A percentile compares a stretch with the other conserved stretches of the same genome.
phyloP scores from a whole-genome alignment of 1,284 basidiomycete genomes.

The Trichosporon ovoides region DNA sequence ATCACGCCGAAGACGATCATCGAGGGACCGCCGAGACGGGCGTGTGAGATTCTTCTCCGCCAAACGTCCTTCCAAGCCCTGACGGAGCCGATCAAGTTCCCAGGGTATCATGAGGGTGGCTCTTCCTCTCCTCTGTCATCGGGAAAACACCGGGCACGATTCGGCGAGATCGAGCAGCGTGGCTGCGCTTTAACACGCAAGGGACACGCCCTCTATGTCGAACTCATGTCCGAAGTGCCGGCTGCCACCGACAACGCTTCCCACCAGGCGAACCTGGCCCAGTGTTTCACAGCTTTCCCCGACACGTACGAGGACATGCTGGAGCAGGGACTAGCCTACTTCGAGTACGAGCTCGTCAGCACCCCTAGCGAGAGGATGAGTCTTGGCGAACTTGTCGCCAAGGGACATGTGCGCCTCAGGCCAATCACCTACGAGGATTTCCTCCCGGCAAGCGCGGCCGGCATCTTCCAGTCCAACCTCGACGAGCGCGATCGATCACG shows the following conservation, averaged over 20 bases:
- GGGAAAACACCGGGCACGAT: conserved; percentile 48
- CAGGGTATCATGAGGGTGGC: conserved; percentile 12
- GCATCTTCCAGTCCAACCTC: conserved; percentile 50
- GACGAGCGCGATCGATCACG: conserved; percentile 23
- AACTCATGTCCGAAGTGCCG: conserved; percentile 25
- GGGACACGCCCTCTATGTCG: conserved; percentile 41
- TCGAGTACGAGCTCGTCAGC: conserved; percentile 27
- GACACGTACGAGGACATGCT: conserved; percentile 34
- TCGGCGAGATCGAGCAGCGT: conserved; percentile 51
- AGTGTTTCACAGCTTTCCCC: conserved; percentile 32
- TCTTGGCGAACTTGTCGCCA: conserved; percentile 27
- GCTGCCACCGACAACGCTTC: conserved; percentile 34
- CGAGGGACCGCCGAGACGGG: conserved; percentile 45
- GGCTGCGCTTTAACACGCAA: conserved; percentile 47
- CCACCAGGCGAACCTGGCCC: conserved; percentile 35
- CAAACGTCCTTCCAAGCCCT: conserved; percentile 51
- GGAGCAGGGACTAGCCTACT: conserved; percentile 35
- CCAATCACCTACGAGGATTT: conserved; percentile 51
- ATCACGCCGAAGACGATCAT: conserved; percentile 50
- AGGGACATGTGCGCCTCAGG: conserved; percentile 34
- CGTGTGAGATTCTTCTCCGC: conserved; percentile 46
- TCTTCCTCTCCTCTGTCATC: background rate
- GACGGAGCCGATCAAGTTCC: conserved; percentile 46
- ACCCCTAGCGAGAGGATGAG: background rate
- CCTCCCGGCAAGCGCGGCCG: conserved; percentile 50